These are phyloP conservation scores for Lumnitzera racemosa DNA, from an alignment of 345 rosid genomes.

Conservation along the genomic window DNA sequence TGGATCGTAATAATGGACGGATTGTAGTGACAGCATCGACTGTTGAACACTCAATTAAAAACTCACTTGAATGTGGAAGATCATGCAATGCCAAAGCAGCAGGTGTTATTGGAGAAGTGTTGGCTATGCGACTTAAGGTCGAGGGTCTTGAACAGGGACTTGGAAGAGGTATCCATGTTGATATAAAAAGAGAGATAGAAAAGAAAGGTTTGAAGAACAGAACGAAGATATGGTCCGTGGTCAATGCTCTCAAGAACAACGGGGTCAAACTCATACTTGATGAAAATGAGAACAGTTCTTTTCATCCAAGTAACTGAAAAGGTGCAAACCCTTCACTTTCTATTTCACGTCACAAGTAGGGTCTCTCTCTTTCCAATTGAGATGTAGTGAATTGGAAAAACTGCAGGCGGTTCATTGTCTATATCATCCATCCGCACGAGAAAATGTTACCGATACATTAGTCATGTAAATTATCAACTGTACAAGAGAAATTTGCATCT, in stretches of 20 bases:
- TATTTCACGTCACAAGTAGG: no score
- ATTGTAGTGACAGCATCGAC: conserved; percentile 66
- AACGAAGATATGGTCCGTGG: conserved; percentile 39
- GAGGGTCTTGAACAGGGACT: conserved; percentile 69
- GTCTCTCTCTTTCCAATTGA: no score
- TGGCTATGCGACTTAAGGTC: conserved; percentile 74
- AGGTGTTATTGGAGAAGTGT: conserved; percentile 61
- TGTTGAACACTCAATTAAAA: conserved; percentile 70
- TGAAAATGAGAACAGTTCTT: conserved; percentile 25
- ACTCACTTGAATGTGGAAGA: conserved; percentile 66
- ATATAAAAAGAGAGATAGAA: conserved; percentile 67
- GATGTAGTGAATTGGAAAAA: no score
- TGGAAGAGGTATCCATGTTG: conserved; percentile 66
- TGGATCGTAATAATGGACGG: conserved; percentile 78
- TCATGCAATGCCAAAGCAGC: conserved; percentile 83
- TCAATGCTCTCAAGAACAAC: conserved; percentile 62
- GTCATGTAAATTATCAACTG: no score
- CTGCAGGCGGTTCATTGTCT: no score
- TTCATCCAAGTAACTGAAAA: conserved; percentile 10
- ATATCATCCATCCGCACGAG: no score
- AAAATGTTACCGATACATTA: no score
- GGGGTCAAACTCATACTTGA: conserved; percentile 66
- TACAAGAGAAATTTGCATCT: not conserved
- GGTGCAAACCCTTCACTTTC: no score
- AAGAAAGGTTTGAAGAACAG: conserved; percentile 70